A percentile compares a stretch with the other conserved stretches of the same genome.
phyloP scores from a whole-genome alignment of 192 early-diverging fungal genomes.

The Backusella tuberculispora region DNA sequence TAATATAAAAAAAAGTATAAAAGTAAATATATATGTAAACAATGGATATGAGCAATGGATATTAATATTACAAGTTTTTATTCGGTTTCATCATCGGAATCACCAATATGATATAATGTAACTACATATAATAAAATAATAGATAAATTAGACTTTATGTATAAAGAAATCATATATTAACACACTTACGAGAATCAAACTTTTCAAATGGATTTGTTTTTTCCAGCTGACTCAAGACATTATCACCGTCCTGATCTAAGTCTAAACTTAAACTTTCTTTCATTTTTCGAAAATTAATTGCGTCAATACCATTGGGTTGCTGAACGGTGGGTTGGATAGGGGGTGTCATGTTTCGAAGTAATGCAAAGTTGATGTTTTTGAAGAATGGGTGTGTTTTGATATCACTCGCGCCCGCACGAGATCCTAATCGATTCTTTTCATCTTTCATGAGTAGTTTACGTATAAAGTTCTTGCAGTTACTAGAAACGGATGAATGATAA shows the following conservation, averaged over 20 bases:
- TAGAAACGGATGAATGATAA: slow-evolving; percentile 1
- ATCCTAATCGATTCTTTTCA: slow-evolving; percentile 87
- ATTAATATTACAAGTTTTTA: neutral
- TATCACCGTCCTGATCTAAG: slow-evolving; percentile 60
- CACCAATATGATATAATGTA: neutral
- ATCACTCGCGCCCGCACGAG: slow-evolving; percentile 88
- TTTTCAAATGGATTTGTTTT: slow-evolving; percentile 61
- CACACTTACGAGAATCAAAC: slow-evolving; percentile 55
- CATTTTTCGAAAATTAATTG: slow-evolving; percentile 70
- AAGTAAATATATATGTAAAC: no score
- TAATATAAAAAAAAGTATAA: no score
- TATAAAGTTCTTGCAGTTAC: slow-evolving; percentile 74
- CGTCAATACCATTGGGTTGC: slow-evolving; percentile 61
- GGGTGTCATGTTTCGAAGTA: slow-evolving; percentile 82
- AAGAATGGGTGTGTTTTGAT: slow-evolving; percentile 94
- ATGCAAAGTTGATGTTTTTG: slow-evolving; percentile 90
- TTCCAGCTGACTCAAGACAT: slow-evolving; percentile 22
- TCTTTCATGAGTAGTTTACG: slow-evolving; percentile 88
- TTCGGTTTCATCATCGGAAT: slow-evolving; percentile 9
- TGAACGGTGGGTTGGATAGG: slow-evolving; percentile 77
- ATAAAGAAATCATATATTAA: neutral
- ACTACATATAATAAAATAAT: neutral
- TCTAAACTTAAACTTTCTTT: slow-evolving; percentile 68
- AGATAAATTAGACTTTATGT: neutral
- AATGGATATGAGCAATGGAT: no score